Base-by-base conservation (phyloP, 2,329 filamentous ascomycete genomes). In the Knufia fluminis region DNA sequence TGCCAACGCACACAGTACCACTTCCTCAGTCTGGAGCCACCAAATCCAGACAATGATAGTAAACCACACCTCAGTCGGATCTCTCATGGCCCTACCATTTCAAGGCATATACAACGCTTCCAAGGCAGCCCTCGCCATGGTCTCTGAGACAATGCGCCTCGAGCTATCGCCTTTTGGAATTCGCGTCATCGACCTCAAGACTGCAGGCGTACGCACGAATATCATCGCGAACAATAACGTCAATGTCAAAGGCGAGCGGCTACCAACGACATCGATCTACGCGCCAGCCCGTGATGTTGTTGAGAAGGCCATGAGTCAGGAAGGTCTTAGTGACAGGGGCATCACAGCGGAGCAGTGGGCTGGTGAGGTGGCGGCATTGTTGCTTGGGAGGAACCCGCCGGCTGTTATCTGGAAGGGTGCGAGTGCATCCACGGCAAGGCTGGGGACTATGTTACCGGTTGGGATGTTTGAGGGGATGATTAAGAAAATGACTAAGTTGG, bases 291-390 rank as follows among this genome's bases (percentile, higher is more conserved):
- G 6, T 55, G 23, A 17, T 32, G 31, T 48, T n/a, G 43, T 48
- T 9, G 46, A 51, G 32, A 49, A 53, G 24, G 31, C n/a, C n/a
- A n/a, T n/a, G 41, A 45, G 36, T 55, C 2, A 44, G 47, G 43
- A 46, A 48, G n/a, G 50, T 55, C 31, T 47, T 53, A n/a, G n/a
- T n/a, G n/a, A 24, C 38, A 44, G 23, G 39, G 42, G 1, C 47
- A 50, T 14, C n/a, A 19, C 33, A 19, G 36, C 48, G 19, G 40
- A 35, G 8, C 16, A 49, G 23, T 82, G 80, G 62, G 78, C 78
- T 14, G 64, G 65, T 48, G 71, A 69, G 31, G 78, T 80, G 2
- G 78, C 80, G 3, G 62, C 62, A 6, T 71, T 78, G 57, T 67
- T 80, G 9, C 59, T 80, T 40, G 82, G 56, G 71, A 76, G 1